phyloP scores from a whole-genome alignment of 192 early-diverging fungal species.

The Cetraspora pellucida region DNA sequence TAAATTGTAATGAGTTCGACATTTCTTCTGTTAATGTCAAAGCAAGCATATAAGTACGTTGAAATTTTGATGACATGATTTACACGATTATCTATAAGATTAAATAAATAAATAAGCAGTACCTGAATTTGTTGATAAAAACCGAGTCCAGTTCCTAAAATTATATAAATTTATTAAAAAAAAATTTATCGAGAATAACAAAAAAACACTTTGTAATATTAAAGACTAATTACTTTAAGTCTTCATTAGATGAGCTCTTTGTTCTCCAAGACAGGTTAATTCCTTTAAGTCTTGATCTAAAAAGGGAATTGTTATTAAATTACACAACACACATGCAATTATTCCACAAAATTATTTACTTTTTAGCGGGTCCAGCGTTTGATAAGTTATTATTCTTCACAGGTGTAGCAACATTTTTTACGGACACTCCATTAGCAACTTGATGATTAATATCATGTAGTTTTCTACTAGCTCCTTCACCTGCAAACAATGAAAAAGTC shows the following conservation, averaged over 20 bases:
- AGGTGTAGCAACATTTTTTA: neutral
- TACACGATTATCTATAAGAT: too few relatives aligned
- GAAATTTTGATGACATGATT: too few relatives aligned
- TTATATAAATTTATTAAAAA: neutral
- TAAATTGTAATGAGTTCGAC: constrained; percentile 67
- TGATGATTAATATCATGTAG: constrained; percentile 16
- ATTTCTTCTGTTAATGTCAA: constrained; percentile 51
- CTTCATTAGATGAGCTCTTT: constrained; percentile 28
- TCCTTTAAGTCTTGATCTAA: constrained; percentile 28
- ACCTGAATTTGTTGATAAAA: constrained; percentile 61
- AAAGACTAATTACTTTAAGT: constrained; percentile 19
- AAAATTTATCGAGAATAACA: too few relatives aligned
- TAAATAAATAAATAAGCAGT: neutral
- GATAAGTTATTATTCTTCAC: neutral
- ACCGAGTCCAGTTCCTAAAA: constrained; percentile 62
- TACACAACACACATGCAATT: neutral
- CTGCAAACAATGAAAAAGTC: constrained; percentile 5
- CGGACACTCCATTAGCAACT: neutral
- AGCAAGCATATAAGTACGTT: too few relatives aligned
- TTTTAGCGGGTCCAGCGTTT: neutral
- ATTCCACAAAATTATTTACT: neutral
- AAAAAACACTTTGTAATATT: too few relatives aligned
- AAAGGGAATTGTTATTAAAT: constrained; percentile 9
- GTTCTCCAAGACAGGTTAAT: constrained; percentile 12
- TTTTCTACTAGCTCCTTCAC: constrained; percentile 14